Percentiles rank a stretch among this genome's conserved stretches.
Evolutionary conservation across 768 basidiomycete species (phyloP).

Genomic region (Favolaschia claudopus): DNA sequence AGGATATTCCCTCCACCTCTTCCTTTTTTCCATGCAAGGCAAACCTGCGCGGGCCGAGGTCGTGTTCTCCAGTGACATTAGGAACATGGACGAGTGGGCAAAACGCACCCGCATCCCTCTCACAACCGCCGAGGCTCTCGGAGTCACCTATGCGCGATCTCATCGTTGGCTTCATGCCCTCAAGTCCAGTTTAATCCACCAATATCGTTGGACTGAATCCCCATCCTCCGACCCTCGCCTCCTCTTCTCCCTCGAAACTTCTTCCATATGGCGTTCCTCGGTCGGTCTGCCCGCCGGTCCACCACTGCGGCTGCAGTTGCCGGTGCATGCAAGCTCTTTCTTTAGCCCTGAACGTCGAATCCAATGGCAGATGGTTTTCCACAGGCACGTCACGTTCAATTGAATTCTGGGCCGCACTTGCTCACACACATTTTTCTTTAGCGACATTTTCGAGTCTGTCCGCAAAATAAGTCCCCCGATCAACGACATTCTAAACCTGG

Average conservation of each 20-base stretch:
- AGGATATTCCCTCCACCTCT: conserved; percentile 17
- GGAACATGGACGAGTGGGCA: conserved; percentile 86
- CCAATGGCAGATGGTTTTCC: conserved; percentile 93
- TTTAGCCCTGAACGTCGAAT: conserved; percentile 85
- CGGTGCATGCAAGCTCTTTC: conserved; percentile 82
- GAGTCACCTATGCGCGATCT: conserved; percentile 80
- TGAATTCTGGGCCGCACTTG: too few relatives aligned
- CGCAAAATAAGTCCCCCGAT: conserved; percentile 73
- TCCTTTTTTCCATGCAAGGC: conserved; percentile 36
- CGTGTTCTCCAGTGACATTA: conserved; percentile 81
- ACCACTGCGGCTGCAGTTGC: conserved; percentile 74
- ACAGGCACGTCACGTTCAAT: too few relatives aligned
- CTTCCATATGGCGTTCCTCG: conserved; percentile 80
- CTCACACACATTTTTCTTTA: too few relatives aligned
- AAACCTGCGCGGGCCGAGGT: conserved; percentile 58
- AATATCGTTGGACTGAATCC: conserved; percentile 75
- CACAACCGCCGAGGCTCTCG: conserved; percentile 83
- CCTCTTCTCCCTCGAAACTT: conserved; percentile 81
- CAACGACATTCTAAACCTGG: conserved; percentile 71
- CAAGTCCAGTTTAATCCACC: conserved; percentile 67
- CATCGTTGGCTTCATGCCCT: conserved; percentile 78
- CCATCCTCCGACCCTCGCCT: conserved; percentile 69
- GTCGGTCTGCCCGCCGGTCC: conserved; percentile 81
- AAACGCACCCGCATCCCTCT: conserved; percentile 80
- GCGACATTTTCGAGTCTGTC: conserved; percentile 75